Evolutionary conservation across 169 alveolate species (phyloP).

Genomic region (Perkinsus chesapeaki): DNA sequence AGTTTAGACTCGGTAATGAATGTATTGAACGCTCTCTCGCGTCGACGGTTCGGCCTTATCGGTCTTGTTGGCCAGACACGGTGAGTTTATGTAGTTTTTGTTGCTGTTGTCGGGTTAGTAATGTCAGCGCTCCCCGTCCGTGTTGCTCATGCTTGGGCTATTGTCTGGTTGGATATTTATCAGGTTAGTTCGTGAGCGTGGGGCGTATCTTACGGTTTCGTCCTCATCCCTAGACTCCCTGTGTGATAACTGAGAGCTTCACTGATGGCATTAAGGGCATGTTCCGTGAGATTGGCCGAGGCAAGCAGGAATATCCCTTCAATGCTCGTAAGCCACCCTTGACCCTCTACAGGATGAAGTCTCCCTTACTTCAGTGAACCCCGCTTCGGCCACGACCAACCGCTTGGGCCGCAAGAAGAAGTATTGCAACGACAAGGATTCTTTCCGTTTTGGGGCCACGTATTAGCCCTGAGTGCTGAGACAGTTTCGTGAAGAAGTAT

Average conservation of each 20-base stretch:
- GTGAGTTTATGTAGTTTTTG: not conserved
- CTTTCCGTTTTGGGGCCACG: not conserved
- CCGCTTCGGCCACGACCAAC: not conserved
- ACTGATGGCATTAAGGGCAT: not conserved
- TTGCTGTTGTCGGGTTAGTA: not conserved
- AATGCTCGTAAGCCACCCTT: not conserved
- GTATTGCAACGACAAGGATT: not conserved
- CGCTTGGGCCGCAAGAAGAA: slow-evolving; percentile 2
- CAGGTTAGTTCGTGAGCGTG: not conserved
- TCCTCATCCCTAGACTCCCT: not conserved
- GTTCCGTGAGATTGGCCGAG: not conserved
- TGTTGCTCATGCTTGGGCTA: not conserved
- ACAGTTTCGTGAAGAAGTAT: too few relatives aligned
- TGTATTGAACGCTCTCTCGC: not conserved
- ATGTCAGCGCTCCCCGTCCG: not conserved
- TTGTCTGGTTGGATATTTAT: not conserved
- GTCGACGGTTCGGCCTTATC: not conserved
- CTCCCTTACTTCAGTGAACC: not conserved
- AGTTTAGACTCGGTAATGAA: not conserved
- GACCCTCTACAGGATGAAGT: not conserved
- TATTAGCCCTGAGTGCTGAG: not conserved
- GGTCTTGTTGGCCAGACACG: not conserved
- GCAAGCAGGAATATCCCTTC: not conserved
- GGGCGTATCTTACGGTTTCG: not conserved
- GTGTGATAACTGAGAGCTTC: not conserved